These are phyloP conservation scores for Pecoramyces ruminantium DNA, from an alignment of 192 early-diverging fungal genomes.

Conservation along the genomic window DNA sequence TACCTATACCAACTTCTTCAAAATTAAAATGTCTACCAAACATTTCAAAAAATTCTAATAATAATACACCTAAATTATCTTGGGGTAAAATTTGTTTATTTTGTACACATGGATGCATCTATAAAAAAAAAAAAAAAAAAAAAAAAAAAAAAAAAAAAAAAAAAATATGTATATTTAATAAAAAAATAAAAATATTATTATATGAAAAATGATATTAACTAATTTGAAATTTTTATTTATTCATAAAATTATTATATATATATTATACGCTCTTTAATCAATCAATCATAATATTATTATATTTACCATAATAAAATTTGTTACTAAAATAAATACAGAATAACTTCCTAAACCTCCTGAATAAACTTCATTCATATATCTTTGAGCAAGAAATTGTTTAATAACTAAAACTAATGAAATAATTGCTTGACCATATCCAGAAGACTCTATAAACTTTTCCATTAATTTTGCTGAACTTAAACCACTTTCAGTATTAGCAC, in stretches of 20 bases:
- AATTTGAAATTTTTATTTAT: no score
- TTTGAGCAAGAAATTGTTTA: conserved; percentile 67
- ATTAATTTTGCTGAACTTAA: conserved; percentile 36
- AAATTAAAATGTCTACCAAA: conserved; percentile 72
- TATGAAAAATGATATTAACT: no score
- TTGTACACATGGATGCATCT: conserved; percentile 67
- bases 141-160: not conserved
- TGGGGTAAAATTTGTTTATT: conserved; percentile 34
- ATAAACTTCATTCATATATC: conserved; percentile 68
- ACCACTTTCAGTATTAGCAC: conserved; percentile 56
- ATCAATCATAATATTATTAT: no score
- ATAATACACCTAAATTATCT: conserved; percentile 69
- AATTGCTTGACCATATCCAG: conserved; percentile 22
- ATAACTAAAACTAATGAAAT: conserved; percentile 57
- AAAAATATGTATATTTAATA: not conserved
- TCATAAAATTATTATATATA: no score
- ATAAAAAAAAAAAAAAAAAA: no score
- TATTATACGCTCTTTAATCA: no score
- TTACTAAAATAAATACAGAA: conserved; percentile 53
- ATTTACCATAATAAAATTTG: conserved; percentile 58
- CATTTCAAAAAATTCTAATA: conserved; percentile 84
- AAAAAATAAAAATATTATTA: no score
- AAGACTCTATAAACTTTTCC: conserved; percentile 28
- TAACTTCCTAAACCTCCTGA: conserved; percentile 81
- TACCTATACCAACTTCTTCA: conserved; percentile 38